phyloP scores from a whole-genome alignment of 2,329 filamentous ascomycete genomes.

The Claviceps spartinae region DNA sequence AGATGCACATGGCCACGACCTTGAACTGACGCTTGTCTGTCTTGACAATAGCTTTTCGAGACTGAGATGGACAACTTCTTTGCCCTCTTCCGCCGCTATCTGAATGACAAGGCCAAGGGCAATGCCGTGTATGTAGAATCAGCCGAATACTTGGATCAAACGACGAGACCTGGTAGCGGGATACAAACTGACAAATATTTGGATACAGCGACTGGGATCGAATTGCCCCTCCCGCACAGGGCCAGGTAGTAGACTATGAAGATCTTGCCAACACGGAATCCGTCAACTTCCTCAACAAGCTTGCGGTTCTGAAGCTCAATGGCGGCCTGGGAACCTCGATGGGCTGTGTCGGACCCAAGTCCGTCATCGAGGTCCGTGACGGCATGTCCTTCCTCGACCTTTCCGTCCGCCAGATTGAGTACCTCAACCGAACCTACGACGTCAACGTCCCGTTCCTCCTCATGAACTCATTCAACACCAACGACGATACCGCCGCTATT shows the following conservation, averaged over 20 bases:
- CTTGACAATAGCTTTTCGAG: slow-evolving; percentile 61
- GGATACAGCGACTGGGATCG: slow-evolving; percentile 78
- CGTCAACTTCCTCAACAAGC: slow-evolving; percentile 89
- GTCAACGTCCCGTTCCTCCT: slow-evolving; percentile 97
- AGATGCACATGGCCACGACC: background rate
- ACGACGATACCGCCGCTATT: slow-evolving; percentile 93
- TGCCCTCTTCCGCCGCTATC: slow-evolving; percentile 90
- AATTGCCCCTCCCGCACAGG: slow-evolving; percentile 82
- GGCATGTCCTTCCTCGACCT: slow-evolving; percentile 99
- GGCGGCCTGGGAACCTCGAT: slow-evolving; percentile 98
- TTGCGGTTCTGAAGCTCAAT: slow-evolving; percentile 97
- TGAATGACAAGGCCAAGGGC: slow-evolving; percentile 98
- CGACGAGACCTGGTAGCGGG: background rate
- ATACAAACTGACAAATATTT: slow-evolving; percentile 1
- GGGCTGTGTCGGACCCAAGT: slow-evolving; percentile 98
- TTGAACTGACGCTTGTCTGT: slow-evolving; percentile 1
- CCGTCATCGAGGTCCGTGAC: slow-evolving; percentile 97
- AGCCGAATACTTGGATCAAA: background rate
- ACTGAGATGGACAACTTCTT: slow-evolving; percentile 99
- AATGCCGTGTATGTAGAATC: slow-evolving; percentile 55
- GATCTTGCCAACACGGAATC: slow-evolving; percentile 80
- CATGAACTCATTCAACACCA: slow-evolving; percentile 99
- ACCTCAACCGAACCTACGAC: slow-evolving; percentile 94
- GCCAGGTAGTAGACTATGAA: slow-evolving; percentile 92
- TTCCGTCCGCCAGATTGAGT: slow-evolving; percentile 97